Conservation (phyloP, 208 protist genomes). For the Crithidia fasciculata region DNA sequence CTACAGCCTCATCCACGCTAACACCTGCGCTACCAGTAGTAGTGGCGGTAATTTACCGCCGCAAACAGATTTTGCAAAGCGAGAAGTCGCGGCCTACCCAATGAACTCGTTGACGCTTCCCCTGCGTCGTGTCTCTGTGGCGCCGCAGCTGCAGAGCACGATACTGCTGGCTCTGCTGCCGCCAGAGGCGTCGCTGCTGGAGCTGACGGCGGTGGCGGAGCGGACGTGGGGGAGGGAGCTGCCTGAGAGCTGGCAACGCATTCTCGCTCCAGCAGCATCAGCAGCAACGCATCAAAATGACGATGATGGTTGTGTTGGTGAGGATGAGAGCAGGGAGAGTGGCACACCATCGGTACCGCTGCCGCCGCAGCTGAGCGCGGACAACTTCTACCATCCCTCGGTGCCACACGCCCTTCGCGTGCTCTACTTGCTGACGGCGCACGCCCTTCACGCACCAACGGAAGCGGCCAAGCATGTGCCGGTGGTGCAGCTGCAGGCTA, state of each 20-base stretch:
- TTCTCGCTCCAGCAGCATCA: neutral
- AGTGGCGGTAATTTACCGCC: neutral
- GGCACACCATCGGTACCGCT: neutral
- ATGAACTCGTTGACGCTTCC: slow-evolving; percentile 32
- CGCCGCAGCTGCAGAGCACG: slow-evolving; percentile 43
- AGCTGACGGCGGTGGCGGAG: slow-evolving; percentile 39
- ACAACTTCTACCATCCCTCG: slow-evolving; percentile 65
- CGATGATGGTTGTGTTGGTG: too few relatives aligned
- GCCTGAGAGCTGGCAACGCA: slow-evolving; percentile 13
- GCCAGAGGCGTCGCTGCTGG: slow-evolving; percentile 52
- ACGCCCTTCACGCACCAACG: slow-evolving; percentile 38
- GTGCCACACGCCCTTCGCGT: slow-evolving; percentile 63
- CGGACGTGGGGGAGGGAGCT: slow-evolving; percentile 10
- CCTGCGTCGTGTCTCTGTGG: slow-evolving; percentile 37
- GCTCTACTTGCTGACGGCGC: slow-evolving; percentile 59
- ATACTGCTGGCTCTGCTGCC: slow-evolving; percentile 47
- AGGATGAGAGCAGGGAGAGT: too few relatives aligned
- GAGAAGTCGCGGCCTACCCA: slow-evolving; percentile 30
- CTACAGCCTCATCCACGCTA: slow-evolving; percentile 11
- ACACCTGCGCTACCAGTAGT: neutral
- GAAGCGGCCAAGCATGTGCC: slow-evolving; percentile 58
- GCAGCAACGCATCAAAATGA: too few relatives aligned
- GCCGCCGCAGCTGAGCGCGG: neutral
- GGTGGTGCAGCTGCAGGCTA: slow-evolving; percentile 55
- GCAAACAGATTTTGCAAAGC: neutral